Evolutionary conservation across 257 asterid genomes (phyloP), one percentile per base, ranked within the genome.

Genomic region (Solanum bulbocastanum): DNA sequence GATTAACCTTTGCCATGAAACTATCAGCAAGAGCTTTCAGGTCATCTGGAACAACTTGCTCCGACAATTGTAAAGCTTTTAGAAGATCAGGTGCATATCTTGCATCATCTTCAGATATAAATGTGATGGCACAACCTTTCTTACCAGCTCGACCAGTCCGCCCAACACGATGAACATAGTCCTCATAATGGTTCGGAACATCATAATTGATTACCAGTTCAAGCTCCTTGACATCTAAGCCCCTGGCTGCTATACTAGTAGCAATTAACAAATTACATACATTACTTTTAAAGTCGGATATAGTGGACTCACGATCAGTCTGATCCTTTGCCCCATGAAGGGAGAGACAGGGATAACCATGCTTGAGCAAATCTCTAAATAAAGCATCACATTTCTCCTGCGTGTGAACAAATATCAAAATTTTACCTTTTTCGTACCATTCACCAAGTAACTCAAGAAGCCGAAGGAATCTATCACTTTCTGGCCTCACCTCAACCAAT

Each of bases 291-390:
- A 96, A 96, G 90, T 96, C 99, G 14, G 95, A 56, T 81, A 96
- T 91, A 16, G 99, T 96, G 76, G 99, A 95, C 88, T 96, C 99
- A 22, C 98, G 98, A 87, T 95, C 99, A 14, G 98, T 94, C 87
- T 96, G 99, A 90, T 96, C 99, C 90, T 96, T 96, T 56, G 95
- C 99, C 86, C 99, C 98, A 32, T 96, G 99, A 88, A 95, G 98
- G 37, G 99, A 96, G 46, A 95, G 95, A 91, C 99, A 96, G 11
- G 98, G 97, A 90, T 96, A 95, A 75, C 98, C 98, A 88, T 93
- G 88, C 93, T 87, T 93, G 58, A 96, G 84, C 88, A 96, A 85
- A 88, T 96, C 98, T 86, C 91, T 95, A 40, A 95, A 95, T 86
- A 96, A 86, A 75, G 98, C 88, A 90, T 96, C 98, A 15, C 98